These are phyloP conservation scores for Pseudopediastrum boryanum DNA, from an alignment of 139 green algal species.

Conservation along the genomic window DNA sequence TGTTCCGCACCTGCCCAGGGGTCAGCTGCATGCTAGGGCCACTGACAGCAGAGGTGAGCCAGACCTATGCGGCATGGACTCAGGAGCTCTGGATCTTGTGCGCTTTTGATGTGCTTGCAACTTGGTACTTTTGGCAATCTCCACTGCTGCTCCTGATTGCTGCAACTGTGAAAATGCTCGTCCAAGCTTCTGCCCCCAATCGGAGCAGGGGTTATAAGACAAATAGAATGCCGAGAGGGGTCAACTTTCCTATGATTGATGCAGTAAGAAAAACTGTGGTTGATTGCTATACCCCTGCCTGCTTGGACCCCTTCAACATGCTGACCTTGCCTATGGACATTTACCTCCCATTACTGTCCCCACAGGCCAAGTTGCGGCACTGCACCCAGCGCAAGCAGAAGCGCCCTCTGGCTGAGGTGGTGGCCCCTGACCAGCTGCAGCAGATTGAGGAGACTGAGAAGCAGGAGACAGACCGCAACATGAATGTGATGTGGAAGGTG, in stretches of 20 bases:
- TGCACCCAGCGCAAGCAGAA: background rate
- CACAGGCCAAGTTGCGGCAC: conserved; percentile 48
- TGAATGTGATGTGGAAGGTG: conserved; percentile 75
- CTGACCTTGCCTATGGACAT: background rate
- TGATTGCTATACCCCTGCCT: background rate
- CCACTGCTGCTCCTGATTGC: background rate
- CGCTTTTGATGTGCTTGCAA: background rate
- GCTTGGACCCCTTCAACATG: background rate
- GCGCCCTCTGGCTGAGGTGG: conserved; percentile 39
- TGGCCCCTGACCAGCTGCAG: conserved; percentile 51
- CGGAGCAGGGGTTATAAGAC: background rate
- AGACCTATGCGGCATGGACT: background rate
- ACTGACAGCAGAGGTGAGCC: conserved; percentile 33
- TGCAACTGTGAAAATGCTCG: background rate
- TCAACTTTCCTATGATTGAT: conserved; percentile 1
- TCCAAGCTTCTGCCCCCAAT: background rate
- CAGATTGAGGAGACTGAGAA: conserved; percentile 34
- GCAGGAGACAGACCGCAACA: conserved; percentile 78
- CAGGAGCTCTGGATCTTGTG: no score
- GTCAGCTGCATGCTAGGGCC: conserved; percentile 56
- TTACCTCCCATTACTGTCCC: conserved; percentile 7
- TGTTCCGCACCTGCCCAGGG: conserved; percentile 48
- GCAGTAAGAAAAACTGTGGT: background rate
- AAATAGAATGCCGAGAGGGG: background rate
- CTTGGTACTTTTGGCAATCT: background rate